Conservation (phyloP, 2,329 filamentous ascomycete species). For the Phialophora macrospora region DNA sequence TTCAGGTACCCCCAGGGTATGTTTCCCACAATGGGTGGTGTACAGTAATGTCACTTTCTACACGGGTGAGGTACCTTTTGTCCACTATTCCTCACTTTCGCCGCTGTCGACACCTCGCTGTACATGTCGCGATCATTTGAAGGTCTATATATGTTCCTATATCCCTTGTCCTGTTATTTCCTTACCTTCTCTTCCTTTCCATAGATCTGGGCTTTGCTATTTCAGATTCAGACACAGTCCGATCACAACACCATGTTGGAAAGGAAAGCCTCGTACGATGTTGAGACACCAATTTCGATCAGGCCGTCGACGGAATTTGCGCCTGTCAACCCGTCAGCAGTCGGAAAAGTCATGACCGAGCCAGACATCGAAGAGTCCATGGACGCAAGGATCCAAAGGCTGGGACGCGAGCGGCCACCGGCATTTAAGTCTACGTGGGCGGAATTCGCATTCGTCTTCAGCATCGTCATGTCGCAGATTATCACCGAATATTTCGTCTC, state of each 20-base stretch:
- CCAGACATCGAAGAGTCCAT: conserved; percentile 37
- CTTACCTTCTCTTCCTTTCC: not conserved
- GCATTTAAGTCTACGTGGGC: conserved; percentile 58
- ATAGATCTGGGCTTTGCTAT: not conserved
- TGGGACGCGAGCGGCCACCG: conserved; percentile 66
- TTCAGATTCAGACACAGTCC: not conserved
- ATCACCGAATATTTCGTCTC: conserved; percentile 75
- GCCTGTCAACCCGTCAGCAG: not conserved
- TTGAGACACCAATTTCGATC: not conserved
- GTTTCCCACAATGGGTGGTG: not conserved
- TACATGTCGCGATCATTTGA: not conserved
- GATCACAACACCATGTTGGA: not conserved
- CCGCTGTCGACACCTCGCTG: not conserved
- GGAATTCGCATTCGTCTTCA: conserved; percentile 68
- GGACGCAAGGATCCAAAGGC: conserved; percentile 56
- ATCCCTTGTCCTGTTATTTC: not conserved
- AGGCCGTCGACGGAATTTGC: not conserved
- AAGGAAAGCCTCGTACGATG: not conserved
- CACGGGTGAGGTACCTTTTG: not conserved
- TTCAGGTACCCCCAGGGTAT: not conserved
- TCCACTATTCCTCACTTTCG: not conserved
- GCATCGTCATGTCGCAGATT: conserved; percentile 66
- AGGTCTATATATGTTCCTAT: not conserved
- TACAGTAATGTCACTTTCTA: not conserved
- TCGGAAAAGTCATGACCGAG: conserved; percentile 20